Evolutionary conservation across 805 yeast species (phyloP).

Genomic region (Starmerella roubikii): DNA sequence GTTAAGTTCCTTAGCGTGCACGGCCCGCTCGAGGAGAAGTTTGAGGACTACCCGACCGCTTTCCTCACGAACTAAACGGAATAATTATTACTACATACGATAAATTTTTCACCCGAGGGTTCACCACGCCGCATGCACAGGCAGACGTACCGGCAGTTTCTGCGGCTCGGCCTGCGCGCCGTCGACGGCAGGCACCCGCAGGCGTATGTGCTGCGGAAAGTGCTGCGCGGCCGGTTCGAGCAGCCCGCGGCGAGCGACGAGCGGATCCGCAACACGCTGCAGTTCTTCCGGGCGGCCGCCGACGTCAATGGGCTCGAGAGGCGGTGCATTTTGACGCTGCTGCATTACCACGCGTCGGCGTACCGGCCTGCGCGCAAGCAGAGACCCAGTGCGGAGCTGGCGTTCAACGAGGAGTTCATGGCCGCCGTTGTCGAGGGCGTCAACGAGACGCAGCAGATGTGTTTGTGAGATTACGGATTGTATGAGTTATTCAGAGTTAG

Average conservation of each 20-base stretch:
- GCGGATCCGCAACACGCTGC: conserved; percentile 14
- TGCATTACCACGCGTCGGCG: conserved; percentile 12
- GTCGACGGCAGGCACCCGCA: conserved; percentile 12
- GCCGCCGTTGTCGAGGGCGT: conserved; percentile 1
- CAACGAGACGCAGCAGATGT: conserved; percentile 12
- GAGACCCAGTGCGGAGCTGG: neutral
- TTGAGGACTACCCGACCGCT: conserved; percentile 78
- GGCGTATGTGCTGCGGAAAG: conserved; percentile 2
- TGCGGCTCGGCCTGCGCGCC: conserved; percentile 14
- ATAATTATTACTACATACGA: too few relatives aligned
- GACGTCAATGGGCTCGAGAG: conserved; percentile 18
- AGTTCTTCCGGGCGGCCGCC: conserved; percentile 19
- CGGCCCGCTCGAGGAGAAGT: conserved; percentile 89
- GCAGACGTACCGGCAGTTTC: conserved; percentile 9
- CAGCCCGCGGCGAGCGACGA: neutral
- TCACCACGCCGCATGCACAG: too few relatives aligned
- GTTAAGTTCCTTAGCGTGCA: conserved; percentile 95
- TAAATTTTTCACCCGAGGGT: too few relatives aligned
- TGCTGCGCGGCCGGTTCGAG: conserved; percentile 10
- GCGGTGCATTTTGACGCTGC: conserved; percentile 13
- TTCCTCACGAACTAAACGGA: conserved; percentile 28
- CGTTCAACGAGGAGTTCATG: conserved; percentile 8
- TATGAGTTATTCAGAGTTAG: too few relatives aligned
- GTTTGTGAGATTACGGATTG: conserved; percentile 10
- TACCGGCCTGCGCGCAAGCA: conserved; percentile 2